Percentiles rank a stretch among this genome's conserved stretches.
Conservation (phyloP, 345 rosid genomes). For the Corchorus capsularis region DNA sequence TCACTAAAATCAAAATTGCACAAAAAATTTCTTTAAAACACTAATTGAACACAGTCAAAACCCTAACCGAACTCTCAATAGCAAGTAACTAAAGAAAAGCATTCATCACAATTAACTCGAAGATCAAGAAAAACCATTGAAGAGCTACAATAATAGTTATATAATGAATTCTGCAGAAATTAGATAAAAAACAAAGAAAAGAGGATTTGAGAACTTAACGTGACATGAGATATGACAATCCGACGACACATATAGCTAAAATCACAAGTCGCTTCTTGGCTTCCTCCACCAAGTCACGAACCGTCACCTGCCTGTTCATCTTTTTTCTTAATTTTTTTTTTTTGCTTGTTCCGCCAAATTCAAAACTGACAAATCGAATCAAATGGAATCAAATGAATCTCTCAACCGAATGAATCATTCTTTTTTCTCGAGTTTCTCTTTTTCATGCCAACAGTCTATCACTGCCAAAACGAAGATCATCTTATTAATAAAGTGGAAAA, state of each 20-base stretch:
- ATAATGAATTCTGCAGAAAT: background rate
- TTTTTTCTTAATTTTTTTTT: slow-evolving; percentile 52
- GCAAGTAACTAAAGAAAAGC: background rate
- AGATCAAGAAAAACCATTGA: background rate
- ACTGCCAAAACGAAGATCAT: background rate
- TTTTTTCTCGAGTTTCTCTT: background rate
- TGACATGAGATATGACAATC: slow-evolving; percentile 91
- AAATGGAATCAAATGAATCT: slow-evolving; percentile 21
- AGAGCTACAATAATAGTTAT: background rate
- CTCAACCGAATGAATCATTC: slow-evolving; percentile 9
- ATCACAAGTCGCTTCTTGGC: slow-evolving; percentile 91
- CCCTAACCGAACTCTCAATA: background rate
- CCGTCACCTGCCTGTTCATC: slow-evolving; percentile 41
- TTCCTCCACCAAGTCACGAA: slow-evolving; percentile 87
- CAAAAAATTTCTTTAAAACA: background rate
- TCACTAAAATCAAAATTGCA: background rate
- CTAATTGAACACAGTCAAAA: background rate
- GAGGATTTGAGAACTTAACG: slow-evolving; percentile 47
- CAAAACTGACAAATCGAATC: slow-evolving; percentile 5
- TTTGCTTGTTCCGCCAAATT: background rate
- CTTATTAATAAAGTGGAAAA: background rate
- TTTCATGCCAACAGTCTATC: slow-evolving; percentile 12
- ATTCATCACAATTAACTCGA: slow-evolving; percentile 9
- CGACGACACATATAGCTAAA: slow-evolving; percentile 80
- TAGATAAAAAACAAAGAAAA: slow-evolving; percentile 2